Evolutionary conservation across 306 rosid species (phyloP).

Genomic region (Hippophae tibetana): DNA sequence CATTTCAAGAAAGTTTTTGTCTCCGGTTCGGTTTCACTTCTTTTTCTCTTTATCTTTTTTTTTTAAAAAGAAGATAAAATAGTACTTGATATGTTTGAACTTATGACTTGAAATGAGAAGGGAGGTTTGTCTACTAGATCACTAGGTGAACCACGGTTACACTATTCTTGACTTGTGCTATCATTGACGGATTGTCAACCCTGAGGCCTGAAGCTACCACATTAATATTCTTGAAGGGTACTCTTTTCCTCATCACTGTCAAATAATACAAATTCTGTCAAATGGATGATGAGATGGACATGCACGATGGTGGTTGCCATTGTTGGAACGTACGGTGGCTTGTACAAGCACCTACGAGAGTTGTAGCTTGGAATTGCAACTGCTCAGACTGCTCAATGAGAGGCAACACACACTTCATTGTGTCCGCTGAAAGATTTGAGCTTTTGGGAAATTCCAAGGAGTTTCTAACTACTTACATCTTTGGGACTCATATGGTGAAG

Average conservation of each 20-base stretch:
- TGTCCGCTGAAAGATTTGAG: constrained; percentile 48
- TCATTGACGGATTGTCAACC: no score
- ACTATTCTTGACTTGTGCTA: no score
- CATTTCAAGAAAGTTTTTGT: no score
- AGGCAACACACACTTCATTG: constrained; percentile 47
- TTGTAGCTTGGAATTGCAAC: constrained; percentile 72
- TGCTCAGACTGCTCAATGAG: constrained; percentile 81
- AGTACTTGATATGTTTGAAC: no score
- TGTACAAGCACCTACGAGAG: constrained; percentile 43
- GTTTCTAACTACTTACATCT: constrained; percentile 64
- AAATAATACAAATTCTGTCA: constrained; percentile 12
- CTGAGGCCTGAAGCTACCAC: no score
- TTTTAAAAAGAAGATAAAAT: no score
- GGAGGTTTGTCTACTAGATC: no score
- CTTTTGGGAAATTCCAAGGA: constrained; percentile 53
- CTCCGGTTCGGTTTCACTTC: no score
- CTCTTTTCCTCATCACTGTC: not conserved
- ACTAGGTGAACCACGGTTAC: no score
- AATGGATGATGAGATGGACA: constrained; percentile 53
- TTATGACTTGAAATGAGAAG: no score
- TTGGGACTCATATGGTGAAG: constrained; percentile 70
- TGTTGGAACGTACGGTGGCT: constrained; percentile 78
- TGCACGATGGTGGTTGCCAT: constrained; percentile 78
- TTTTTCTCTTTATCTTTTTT: no score
- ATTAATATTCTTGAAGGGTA: no score